phyloP scores from a whole-genome alignment of 305 asterid genomes.

The Fraxinus baroniana region DNA sequence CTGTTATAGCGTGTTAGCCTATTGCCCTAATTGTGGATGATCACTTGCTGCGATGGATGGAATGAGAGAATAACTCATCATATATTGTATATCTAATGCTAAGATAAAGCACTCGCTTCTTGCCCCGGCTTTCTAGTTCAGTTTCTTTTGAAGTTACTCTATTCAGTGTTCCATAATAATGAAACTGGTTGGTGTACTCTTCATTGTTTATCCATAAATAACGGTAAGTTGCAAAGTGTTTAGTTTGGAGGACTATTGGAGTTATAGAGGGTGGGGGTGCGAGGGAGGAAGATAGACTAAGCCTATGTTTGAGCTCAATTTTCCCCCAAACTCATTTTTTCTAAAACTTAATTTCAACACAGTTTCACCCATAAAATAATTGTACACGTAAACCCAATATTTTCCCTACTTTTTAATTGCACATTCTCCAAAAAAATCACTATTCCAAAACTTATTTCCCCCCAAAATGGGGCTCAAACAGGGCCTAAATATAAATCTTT shows the following conservation, averaged over 20 bases:
- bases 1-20: constrained; percentile 5
- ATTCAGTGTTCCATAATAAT: not conserved
- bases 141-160: not conserved
- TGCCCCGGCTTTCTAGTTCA: not conserved
- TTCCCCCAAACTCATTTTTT: no score
- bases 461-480: no score
- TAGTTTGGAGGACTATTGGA: not conserved
- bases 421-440: no score
- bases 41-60: not conserved
- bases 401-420: no score
- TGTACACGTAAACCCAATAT: no score
- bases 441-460: no score
- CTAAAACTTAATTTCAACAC: no score
- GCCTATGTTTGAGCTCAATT: not conserved
- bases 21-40: not conserved
- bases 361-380: no score
- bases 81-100: not conserved
- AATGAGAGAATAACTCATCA: not conserved
- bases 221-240: not conserved
- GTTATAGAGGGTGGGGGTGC: not conserved
- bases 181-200: not conserved
- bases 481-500: not conserved
- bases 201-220: not conserved
- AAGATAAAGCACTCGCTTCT: not conserved
- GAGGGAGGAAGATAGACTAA: not conserved